Evolutionary conservation across 2,329 filamentous ascomycete species (phyloP), one percentile per base, ranked within the genome.

Genomic region (Annulohypoxylon truncatum): DNA sequence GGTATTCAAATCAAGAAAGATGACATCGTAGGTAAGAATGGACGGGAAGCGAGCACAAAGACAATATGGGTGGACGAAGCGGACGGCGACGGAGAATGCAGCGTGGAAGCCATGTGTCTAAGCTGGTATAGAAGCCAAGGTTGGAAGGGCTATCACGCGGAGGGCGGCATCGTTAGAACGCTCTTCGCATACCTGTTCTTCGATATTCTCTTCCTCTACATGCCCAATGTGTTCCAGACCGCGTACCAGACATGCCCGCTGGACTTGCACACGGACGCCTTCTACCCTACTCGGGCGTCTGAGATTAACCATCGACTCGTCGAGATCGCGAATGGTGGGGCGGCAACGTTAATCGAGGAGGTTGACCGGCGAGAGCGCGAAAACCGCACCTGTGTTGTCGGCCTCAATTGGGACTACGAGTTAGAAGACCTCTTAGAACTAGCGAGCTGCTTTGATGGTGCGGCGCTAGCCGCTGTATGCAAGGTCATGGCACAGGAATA

Each of bases 401-500:
- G 96, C 0, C 83, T 99, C 42, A 91, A 96, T 75, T 99, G 96
- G 96, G 89, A 92, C 48, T 98, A 94, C 76, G 89, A 90, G 35
- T 79, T 94, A 4, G 83, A 88, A 3, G 94, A 98, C 76, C 80
- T 99, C 24, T 76, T 91, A 5, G 93, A 97, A 77, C 90, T 98
- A 65, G 90, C 90, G 4, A 76, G 80, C 22, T 95, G 92, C 79
- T 97, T 97, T 75, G 84, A 89, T 28, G 90, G 92, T n/a, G 87
- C 89, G 66, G 93, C 92, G 0, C 82, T 99, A 64, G 92, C 92
- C 4, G 89, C 89, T 0, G 85, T 98, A 28, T 97, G 96, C 81
- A 96, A 95, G 79, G 93, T 98, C 40, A 89, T 98, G 85, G 94
- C 93, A 40, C 94, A 99, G 80, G 96, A 99, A 78, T 99, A 99